Conservation (phyloP, 2,329 filamentous ascomycete genomes). For the Ophiostoma himal-ulmi region DNA sequence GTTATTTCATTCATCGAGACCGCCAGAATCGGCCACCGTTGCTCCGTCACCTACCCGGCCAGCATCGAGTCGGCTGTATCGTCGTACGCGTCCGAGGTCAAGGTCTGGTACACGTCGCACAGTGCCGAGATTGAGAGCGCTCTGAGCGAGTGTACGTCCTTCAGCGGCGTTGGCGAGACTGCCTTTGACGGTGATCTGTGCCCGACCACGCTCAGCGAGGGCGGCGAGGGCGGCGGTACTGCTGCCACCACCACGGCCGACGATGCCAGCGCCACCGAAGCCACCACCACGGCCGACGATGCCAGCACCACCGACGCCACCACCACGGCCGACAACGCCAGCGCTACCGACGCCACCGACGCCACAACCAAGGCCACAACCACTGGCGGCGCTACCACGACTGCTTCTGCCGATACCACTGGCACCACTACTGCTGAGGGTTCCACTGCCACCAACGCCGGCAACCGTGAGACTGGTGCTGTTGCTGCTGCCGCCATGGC, state of each 20-base stretch:
- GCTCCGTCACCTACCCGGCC: slow-evolving; percentile 1
- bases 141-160: slow-evolving; percentile 29
- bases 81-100: slow-evolving; percentile 27
- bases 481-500: slow-evolving; percentile 17
- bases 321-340: not conserved
- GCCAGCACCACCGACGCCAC: not conserved
- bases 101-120: slow-evolving; percentile 29
- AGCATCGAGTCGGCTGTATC: slow-evolving; percentile 25
- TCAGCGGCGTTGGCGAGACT: slow-evolving; percentile 18
- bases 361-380: not conserved
- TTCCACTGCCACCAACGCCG: slow-evolving; percentile 16
- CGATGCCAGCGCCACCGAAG: not conserved
- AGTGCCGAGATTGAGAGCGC: slow-evolving; percentile 26
- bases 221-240: not conserved
- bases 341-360: not conserved
- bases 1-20: slow-evolving; percentile 26
- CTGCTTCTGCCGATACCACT: not conserved
- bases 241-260: not conserved
- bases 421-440: slow-evolving; percentile 6
- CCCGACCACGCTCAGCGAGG: not conserved
- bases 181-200: not conserved
- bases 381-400: not conserved
- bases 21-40: not conserved
- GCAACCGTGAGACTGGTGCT: slow-evolving; percentile 14
- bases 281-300: not conserved